Conservation (phyloP, 352 stramenopile genomes). For the Globisporangium echinulatum region DNA sequence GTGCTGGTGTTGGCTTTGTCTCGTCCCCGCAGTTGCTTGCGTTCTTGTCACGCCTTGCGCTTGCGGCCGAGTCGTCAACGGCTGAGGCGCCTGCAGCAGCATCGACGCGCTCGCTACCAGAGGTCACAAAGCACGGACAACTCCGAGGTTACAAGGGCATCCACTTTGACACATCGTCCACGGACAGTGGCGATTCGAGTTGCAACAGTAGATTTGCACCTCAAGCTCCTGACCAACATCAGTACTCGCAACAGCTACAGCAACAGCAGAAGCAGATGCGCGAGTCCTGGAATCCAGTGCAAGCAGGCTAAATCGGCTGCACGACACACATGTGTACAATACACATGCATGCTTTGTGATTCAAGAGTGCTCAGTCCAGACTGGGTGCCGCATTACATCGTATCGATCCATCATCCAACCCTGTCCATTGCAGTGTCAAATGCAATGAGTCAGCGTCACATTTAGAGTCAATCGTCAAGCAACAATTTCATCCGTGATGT, state of each 20-base stretch:
- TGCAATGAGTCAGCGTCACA: too few species aligned
- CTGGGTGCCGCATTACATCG: too few species aligned
- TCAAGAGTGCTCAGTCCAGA: too few species aligned
- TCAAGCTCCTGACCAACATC: not conserved
- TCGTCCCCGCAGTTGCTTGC: slow-evolving; percentile 50
- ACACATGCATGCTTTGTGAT: too few species aligned
- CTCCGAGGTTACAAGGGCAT: not conserved
- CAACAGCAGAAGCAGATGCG: not conserved
- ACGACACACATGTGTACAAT: too few species aligned
- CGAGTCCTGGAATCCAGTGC: slow-evolving; percentile 9
- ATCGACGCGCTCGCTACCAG: not conserved
- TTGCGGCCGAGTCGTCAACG: not conserved
- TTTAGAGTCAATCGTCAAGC: too few species aligned
- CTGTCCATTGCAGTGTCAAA: too few species aligned
- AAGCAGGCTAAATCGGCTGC: slow-evolving; percentile 2
- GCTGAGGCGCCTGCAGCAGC: too few species aligned
- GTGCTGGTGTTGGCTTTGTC: slow-evolving; percentile 48
- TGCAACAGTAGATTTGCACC: too few species aligned
- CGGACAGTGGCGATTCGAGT: not conserved
- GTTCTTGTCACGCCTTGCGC: slow-evolving; percentile 47
- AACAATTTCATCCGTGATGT: too few species aligned
- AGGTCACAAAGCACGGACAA: slow-evolving; percentile 4
- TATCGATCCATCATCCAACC: too few species aligned
- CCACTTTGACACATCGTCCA: not conserved
- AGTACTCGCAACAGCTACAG: not conserved